These are phyloP conservation scores for Podaxis rugospora DNA, from an alignment of 768 basidiomycete species.

Conservation along the genomic window DNA sequence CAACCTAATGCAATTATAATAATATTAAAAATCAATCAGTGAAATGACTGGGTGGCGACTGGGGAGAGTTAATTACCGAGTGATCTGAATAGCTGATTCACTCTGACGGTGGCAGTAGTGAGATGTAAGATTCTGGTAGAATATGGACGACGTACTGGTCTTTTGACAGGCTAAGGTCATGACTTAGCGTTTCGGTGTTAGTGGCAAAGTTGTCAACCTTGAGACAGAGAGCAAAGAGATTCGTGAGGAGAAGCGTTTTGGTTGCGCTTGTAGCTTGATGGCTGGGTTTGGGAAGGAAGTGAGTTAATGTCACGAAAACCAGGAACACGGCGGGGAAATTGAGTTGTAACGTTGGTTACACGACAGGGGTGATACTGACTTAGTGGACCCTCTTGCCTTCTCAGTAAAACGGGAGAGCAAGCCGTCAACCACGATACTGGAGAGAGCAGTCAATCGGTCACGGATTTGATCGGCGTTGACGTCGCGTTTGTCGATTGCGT, in stretches of 20 bases:
- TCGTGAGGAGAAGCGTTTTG: constrained; percentile 67
- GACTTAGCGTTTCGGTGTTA: constrained; percentile 62
- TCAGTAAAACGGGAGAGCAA: constrained; percentile 82
- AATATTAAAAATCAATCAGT: constrained; percentile 36
- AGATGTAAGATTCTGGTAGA: background rate
- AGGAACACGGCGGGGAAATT: background rate
- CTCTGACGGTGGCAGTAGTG: constrained; percentile 22
- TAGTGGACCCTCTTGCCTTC: constrained; percentile 56
- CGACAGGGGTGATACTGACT: constrained; percentile 35
- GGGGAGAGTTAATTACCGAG: constrained; percentile 44
- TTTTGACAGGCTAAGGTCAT: constrained; percentile 65
- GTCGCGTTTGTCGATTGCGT: constrained; percentile 31
- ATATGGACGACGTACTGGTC: constrained; percentile 48
- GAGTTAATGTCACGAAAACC: background rate
- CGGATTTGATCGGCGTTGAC: constrained; percentile 48
- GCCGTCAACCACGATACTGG: constrained; percentile 65
- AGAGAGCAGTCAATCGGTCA: constrained; percentile 54
- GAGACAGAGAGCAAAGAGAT: constrained; percentile 80
- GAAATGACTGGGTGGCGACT: background rate
- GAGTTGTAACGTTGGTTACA: background rate
- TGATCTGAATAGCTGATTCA: constrained; percentile 70
- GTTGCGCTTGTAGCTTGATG: constrained; percentile 62
- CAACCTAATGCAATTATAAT: constrained; percentile 48
- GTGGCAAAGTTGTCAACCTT: constrained; percentile 74
- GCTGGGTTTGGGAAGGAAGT: constrained; percentile 20